Evolutionary conservation across 2,329 filamentous ascomycete species (phyloP).

Genomic region (Cercospora janseana): DNA sequence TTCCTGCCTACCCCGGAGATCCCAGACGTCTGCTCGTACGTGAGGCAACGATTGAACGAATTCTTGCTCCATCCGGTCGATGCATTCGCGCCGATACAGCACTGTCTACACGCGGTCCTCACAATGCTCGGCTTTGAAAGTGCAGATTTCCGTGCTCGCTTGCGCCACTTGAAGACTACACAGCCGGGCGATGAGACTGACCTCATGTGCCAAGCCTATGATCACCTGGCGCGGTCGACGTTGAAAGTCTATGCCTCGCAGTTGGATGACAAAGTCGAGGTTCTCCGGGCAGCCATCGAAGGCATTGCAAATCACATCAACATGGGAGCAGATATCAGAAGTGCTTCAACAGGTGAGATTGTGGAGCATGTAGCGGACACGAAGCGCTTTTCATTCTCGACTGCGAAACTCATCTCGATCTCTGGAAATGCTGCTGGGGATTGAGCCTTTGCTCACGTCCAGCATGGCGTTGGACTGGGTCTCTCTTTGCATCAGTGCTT

Average conservation of each 20-base stretch:
- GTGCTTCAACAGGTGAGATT: slow-evolving; percentile 3
- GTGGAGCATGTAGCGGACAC: slow-evolving; percentile 2
- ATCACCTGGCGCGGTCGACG: slow-evolving; percentile 3
- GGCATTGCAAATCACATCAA: neutral
- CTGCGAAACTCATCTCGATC: slow-evolving; percentile 6
- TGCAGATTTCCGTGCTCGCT: neutral
- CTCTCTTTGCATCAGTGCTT: no score
- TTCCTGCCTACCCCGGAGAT: neutral
- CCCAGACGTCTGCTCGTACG: slow-evolving; percentile 9
- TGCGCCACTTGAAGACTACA: slow-evolving; percentile 1
- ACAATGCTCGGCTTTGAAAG: neutral
- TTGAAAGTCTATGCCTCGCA: slow-evolving; percentile 9
- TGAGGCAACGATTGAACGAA: slow-evolving; percentile 5
- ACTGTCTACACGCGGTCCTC: neutral
- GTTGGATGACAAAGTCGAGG: neutral
- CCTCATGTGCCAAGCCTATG: slow-evolving; percentile 13
- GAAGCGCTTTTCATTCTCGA: slow-evolving; percentile 5
- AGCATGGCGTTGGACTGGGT: no score
- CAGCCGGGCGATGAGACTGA: neutral
- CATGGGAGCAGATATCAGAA: slow-evolving; percentile 1
- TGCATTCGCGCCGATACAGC: slow-evolving; percentile 9
- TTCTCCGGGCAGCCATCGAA: slow-evolving; percentile 2
- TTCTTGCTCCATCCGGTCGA: slow-evolving; percentile 3
- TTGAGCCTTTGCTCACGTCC: no score
- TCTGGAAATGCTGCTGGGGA: neutral